Percentiles rank a stretch among this genome's conserved stretches.
Conservation (phyloP, 2,329 filamentous ascomycete genomes). For the Beauveria medogensis region DNA sequence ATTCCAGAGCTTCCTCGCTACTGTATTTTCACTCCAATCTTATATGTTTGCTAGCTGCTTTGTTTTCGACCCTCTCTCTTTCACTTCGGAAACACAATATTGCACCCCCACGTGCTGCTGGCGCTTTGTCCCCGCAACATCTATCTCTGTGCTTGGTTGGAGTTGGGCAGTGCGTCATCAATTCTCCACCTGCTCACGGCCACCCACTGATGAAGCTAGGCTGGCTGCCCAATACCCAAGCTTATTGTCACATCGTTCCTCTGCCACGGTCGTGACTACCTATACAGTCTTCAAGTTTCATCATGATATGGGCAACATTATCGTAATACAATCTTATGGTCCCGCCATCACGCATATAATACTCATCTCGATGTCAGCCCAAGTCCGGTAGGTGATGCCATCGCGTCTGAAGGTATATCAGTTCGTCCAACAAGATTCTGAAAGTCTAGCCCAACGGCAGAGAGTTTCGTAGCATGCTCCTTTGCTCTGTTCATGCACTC, state of each 20-base stretch:
- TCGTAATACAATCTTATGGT: not conserved
- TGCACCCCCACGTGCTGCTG: not conserved
- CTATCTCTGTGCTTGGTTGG: not conserved
- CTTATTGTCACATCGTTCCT: not conserved
- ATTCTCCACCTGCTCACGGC: not conserved
- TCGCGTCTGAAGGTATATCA: slow-evolving; percentile 22
- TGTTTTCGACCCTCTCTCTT: not conserved
- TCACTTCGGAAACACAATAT: not conserved
- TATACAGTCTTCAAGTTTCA: not conserved
- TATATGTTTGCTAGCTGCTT: not conserved
- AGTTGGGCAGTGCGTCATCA: slow-evolving; percentile 7
- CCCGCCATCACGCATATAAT: not conserved
- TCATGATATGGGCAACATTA: slow-evolving; percentile 1
- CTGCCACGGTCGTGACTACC: not conserved
- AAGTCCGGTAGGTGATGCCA: slow-evolving; percentile 31
- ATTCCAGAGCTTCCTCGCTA: not conserved
- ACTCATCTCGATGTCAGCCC: slow-evolving; percentile 22
- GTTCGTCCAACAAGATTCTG: slow-evolving; percentile 66
- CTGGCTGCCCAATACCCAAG: not conserved
- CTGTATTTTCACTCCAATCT: not conserved
- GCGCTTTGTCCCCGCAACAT: not conserved
- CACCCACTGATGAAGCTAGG: not conserved
- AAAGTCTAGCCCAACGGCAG: slow-evolving; percentile 86
- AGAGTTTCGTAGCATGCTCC: slow-evolving; percentile 70
- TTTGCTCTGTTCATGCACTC: slow-evolving; percentile 76